Evolutionary conservation across 805 yeast genomes (phyloP), one percentile per base, ranked within the genome.

Genomic region (Saturnispora serradocipensis): DNA sequence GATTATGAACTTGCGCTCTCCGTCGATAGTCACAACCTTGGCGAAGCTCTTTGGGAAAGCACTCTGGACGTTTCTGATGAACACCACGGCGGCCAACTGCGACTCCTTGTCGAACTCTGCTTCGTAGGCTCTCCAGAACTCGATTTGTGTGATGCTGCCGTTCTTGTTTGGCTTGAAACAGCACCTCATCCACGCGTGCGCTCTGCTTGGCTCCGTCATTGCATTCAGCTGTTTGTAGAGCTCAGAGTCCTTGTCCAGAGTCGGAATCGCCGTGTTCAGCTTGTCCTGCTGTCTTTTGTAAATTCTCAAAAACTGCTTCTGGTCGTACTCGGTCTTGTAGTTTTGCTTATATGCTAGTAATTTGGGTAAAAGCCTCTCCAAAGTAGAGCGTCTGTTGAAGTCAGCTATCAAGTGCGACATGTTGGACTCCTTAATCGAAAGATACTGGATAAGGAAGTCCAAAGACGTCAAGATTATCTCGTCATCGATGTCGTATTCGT

Each of bases 51-150:
- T 79, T 16, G 86, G 83, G 64, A 93, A 93, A 1, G 96, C 96
- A 54, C 81, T 80, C 34, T 90, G 84, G 20, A 91, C 98, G 63
- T 93, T 91, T 61, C 91, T 88, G 65, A 93, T 93, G 66, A 93
- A 93, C 58, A 93, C 98, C 11, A 93, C 97, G 0, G 99, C 99
- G 1, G 97, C 96, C 32, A 91, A 73, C 47, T 91, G 70, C 58
- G 81, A 78, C 51, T 76, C 73, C 50, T 76, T 77, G 54, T 84
- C 84, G 61, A 93, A 93, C 64, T 86, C 93, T 13, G 81, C 72
- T 66, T 93, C 98, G 69, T 93, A 93, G 0, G 96, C 81, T 66
- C 89, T 88, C 99, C 99, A 93, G 43, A 93, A 75, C 18, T 95
- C 86, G 25, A 93, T 90, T 69, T 93, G 99, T 0, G 97, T 89